Base-by-base conservation (phyloP, 192 early-diverging fungal species). In the Dissophora ornata region DNA sequence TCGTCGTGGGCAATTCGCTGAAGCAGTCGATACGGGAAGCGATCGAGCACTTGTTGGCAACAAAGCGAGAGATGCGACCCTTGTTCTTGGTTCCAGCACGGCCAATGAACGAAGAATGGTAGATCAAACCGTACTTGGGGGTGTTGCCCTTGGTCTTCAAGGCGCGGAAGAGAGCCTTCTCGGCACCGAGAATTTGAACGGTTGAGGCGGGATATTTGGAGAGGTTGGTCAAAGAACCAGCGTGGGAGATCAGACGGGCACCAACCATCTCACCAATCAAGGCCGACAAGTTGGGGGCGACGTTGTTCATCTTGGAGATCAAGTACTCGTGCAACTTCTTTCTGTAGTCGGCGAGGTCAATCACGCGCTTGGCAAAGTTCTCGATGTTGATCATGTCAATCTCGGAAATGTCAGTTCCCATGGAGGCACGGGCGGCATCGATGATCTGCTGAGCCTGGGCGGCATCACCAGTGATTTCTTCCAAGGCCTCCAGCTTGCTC, bases 21-120 rank as follows among this genome's bases (percentile, higher is more conserved):
- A 96, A 98, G 81, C 95, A 97, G 80, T 99, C 97, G 63, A 99
- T 96, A 58, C 97, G 88, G 26, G 93, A 95, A 18, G 96, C 96
- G 83, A 99, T 96, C 9, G 95, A 90, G 69, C 94, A 95, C 85
- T 99, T 99, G 90, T 98, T 99, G 73, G 97, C 97, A 21, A 99
- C 88, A 62, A 98, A 95, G 60, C 97, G 93, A 53, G 97, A 98
- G 52, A 99, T 98, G 54, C 95, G 89, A 62, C 94, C 94, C 92
- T 99, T 99, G 91, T 98, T 97, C 90, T 99, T 99, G 47, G 89
- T 83, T 46, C 90, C 95, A 9, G 97, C 97, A 61, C 92, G 93
- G 51, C 95, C 97, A 79, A 98, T 95, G 68, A 97, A 93, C 13
- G 94, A 92, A 21, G 97, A 95, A 83, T 98, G 94, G 88, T 96